These are phyloP conservation scores for Cladosporium sphaerospermum DNA, from an alignment of 2,329 filamentous ascomycete genomes.

Conservation along the genomic window DNA sequence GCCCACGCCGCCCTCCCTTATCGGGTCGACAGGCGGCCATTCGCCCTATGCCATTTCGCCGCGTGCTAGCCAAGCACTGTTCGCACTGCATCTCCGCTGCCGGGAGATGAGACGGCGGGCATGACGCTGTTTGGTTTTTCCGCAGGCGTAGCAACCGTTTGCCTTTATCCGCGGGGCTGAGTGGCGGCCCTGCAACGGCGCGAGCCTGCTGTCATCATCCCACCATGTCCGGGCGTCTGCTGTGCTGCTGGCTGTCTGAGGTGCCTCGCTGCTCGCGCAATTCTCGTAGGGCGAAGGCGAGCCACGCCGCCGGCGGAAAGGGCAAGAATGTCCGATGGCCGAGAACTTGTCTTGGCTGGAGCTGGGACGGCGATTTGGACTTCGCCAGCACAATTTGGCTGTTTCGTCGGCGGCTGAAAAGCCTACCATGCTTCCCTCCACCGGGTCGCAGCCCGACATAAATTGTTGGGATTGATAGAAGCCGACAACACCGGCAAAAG, in stretches of 20 bases:
- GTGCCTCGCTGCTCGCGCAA: slow-evolving; percentile 2
- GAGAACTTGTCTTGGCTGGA: neutral
- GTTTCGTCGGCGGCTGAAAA: slow-evolving; percentile 7
- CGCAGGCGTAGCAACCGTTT: slow-evolving; percentile 11
- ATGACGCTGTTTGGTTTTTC: slow-evolving; percentile 1
- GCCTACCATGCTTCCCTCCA: neutral
- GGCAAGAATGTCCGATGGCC: slow-evolving; percentile 5
- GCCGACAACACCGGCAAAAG: too few relatives aligned
- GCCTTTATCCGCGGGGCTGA: slow-evolving; percentile 11
- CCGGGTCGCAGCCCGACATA: too few relatives aligned
- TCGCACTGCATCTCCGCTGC: slow-evolving; percentile 6
- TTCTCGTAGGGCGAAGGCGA: neutral
- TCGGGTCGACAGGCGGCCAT: neutral
- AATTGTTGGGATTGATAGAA: too few relatives aligned
- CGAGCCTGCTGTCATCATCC: neutral
- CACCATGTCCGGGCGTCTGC: slow-evolving; percentile 8
- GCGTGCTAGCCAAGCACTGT: slow-evolving; percentile 7
- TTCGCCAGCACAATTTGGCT: neutral
- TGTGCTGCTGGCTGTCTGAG: neutral
- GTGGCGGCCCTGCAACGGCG: neutral
- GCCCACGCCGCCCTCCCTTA: neutral
- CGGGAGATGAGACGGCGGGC: slow-evolving; percentile 1
- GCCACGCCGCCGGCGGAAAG: slow-evolving; percentile 1
- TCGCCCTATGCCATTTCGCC: neutral
- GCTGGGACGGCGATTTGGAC: neutral